Evolutionary conservation across 768 basidiomycete species (phyloP).

Genomic region (Coprinopsis marcescibilis): DNA sequence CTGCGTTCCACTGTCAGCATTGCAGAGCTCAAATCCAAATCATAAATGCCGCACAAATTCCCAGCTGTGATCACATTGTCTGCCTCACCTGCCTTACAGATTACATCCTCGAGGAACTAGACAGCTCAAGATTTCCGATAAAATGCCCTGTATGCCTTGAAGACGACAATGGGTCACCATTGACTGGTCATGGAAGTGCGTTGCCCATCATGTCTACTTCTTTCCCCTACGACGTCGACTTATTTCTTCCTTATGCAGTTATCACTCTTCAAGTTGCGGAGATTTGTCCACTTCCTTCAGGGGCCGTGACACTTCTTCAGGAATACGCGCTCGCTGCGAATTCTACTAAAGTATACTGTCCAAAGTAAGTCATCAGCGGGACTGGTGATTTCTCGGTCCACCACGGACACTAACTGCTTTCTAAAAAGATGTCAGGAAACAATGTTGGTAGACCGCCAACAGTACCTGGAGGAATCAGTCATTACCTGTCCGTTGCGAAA

Average conservation of each 20-base stretch:
- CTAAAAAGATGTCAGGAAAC: conserved; percentile 6
- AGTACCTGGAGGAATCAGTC: conserved; percentile 3
- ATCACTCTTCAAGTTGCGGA: neutral
- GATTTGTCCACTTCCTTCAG: neutral
- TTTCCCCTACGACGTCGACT: too few relatives aligned
- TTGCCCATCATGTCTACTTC: neutral
- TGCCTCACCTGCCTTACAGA: conserved; percentile 1
- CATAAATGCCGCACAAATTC: conserved; percentile 4
- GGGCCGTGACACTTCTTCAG: neutral
- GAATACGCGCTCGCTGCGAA: neutral
- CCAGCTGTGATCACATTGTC: conserved; percentile 5
- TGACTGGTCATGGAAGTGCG: neutral
- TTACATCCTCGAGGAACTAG: conserved; percentile 1
- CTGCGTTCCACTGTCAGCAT: conserved; percentile 2
- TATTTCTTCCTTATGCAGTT: neutral
- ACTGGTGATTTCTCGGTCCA: neutral
- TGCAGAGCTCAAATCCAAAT: neutral
- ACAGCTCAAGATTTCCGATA: neutral
- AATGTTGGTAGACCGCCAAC: conserved; percentile 6
- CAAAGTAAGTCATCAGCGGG: conserved; percentile 1
- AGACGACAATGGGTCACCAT: neutral
- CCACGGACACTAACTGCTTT: neutral
- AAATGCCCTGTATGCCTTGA: conserved; percentile 6
- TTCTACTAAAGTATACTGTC: conserved; percentile 3
- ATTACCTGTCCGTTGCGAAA: conserved; percentile 4